These are phyloP conservation scores for Strigomonas culicis DNA, from an alignment of 208 protist species.

Conservation along the genomic window DNA sequence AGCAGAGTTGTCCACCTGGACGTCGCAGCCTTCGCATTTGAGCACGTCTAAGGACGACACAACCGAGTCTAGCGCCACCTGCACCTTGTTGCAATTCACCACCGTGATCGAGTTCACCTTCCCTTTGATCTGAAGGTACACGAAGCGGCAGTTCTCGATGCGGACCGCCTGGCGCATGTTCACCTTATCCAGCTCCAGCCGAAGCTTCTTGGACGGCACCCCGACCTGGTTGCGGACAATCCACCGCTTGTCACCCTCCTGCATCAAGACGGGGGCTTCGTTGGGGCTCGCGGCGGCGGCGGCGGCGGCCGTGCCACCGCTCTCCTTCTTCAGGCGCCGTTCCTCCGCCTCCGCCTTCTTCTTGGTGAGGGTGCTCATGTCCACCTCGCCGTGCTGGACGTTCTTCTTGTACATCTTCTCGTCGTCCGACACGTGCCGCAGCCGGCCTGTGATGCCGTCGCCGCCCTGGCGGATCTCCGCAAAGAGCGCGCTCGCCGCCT, in stretches of 20 bases:
- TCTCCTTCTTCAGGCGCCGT: constrained; percentile 18
- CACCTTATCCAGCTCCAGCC: constrained; percentile 47
- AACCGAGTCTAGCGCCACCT: constrained; percentile 61
- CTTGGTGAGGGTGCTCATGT: constrained; percentile 54
- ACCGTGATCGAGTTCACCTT: constrained; percentile 82
- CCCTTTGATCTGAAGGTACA: constrained; percentile 55
- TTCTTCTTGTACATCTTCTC: constrained; percentile 80
- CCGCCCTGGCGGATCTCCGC: constrained; percentile 62
- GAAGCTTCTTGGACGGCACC: constrained; percentile 27
- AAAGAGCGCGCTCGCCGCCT: constrained; percentile 54
- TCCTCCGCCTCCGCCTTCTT: constrained; percentile 56
- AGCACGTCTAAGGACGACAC: constrained; percentile 73
- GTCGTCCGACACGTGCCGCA: constrained; percentile 71
- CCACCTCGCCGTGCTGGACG: constrained; percentile 55
- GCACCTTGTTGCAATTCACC: constrained; percentile 64
- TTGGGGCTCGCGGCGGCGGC: background rate
- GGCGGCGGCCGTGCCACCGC: constrained; percentile 1
- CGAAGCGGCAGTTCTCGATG: constrained; percentile 64
- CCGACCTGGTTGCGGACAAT: constrained; percentile 54
- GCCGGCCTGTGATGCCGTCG: constrained; percentile 58
- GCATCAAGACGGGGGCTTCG: constrained; percentile 28
- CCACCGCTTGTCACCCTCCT: constrained; percentile 76
- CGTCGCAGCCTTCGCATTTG: constrained; percentile 51
- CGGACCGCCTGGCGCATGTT: constrained; percentile 72
- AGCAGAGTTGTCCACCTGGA: constrained; percentile 54